Conservation (phyloP, 257 asterid species). For the Scutellaria baicalensis region DNA sequence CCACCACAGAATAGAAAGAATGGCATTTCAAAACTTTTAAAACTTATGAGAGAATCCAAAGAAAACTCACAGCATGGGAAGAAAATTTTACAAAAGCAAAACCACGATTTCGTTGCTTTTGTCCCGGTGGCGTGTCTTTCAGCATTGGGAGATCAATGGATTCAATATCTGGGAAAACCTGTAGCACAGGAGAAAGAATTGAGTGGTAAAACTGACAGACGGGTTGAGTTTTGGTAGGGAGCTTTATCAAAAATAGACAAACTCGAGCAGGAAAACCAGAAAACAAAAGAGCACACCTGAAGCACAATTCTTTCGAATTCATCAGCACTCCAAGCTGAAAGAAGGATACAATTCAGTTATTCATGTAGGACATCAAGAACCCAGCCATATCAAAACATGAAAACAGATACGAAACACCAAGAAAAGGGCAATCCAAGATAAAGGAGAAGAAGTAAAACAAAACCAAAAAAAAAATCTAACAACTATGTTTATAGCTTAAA, state of each 20-base stretch:
- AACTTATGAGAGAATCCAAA: conserved; percentile 12
- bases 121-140: conserved; percentile 46
- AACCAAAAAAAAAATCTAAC: not conserved
- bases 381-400: not conserved
- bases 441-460: not conserved
- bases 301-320: conserved; percentile 65
- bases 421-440: not conserved
- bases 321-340: conserved; percentile 69
- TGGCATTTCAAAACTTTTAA: conserved; percentile 10
- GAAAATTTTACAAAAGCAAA: conserved; percentile 82
- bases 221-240: not conserved
- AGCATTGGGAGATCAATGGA: conserved; percentile 61
- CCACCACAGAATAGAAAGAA: conserved; percentile 12
- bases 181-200: conserved; percentile 3
- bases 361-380: conserved; percentile 12
- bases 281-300: conserved; percentile 45
- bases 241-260: not conserved
- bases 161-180: conserved; percentile 77
- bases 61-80: conserved; percentile 73
- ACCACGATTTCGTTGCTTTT: conserved; percentile 75
- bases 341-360: conserved; percentile 16
- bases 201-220: not conserved
- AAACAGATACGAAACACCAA: not conserved
- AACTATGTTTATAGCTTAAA: too few relatives aligned
- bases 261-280: conserved; percentile 4